Evolutionary conservation across 306 rosid genomes (phyloP).

Genomic region (Begonia loranthoides): DNA sequence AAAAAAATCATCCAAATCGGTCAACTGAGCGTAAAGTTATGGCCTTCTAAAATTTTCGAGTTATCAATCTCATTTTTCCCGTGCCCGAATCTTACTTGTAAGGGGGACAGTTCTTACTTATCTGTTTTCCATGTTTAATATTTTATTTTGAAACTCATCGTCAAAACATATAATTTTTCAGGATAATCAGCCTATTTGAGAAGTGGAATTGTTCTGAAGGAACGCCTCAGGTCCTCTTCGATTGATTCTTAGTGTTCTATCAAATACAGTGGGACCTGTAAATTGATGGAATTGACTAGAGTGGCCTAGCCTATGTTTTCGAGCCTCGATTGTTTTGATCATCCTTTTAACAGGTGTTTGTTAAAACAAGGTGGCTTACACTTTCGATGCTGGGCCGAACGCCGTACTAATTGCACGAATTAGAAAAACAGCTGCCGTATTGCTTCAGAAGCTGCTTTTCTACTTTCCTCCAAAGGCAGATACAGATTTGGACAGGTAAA

Average conservation of each 20-base stretch:
- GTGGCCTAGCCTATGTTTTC: too few species aligned
- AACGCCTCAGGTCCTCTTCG: slow-evolving; percentile 62
- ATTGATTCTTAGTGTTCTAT: too few species aligned
- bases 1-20: too few species aligned
- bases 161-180: slow-evolving; percentile 29
- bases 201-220: slow-evolving; percentile 88
- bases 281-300: too few species aligned
- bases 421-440: slow-evolving; percentile 60
- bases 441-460: slow-evolving; percentile 81
- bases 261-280: too few species aligned
- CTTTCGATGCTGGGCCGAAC: slow-evolving; percentile 98
- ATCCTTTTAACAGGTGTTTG: slow-evolving; percentile 3
- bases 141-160: slow-evolving; percentile 7
- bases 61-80: too few species aligned
- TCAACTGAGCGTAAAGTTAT: too few species aligned
- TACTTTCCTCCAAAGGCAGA: slow-evolving; percentile 79
- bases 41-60: too few species aligned
- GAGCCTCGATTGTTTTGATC: too few species aligned
- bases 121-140: not conserved
- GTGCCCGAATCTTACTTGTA: too few species aligned
- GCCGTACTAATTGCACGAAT: slow-evolving; percentile 83
- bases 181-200: slow-evolving; percentile 79
- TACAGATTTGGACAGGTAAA: slow-evolving; percentile 53
- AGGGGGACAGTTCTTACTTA: not conserved
- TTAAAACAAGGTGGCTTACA: slow-evolving; percentile 72